phyloP scores from a whole-genome alignment of 164 flowering plant species.

The Vitis vinifera region ASM3070453v1 NC_081805.1:24310001-24310500 shows the following conservation, averaged over 20 bases:
- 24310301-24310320: slow-evolving; percentile 46
- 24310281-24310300: slow-evolving; percentile 43
- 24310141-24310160: slow-evolving; percentile 48
- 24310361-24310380: slow-evolving; percentile 12
- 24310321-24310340: slow-evolving; percentile 23
- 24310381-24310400: slow-evolving; percentile 37
- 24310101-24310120: slow-evolving; percentile 41
- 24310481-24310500: slow-evolving; percentile 53
- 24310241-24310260: slow-evolving; percentile 8
- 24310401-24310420: slow-evolving; percentile 52
- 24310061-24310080: slow-evolving; percentile 17
- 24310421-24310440: slow-evolving; percentile 67
- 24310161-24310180: slow-evolving; percentile 61
- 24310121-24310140: slow-evolving; percentile 50
- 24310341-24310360: slow-evolving; percentile 36
- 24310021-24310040: slow-evolving; percentile 42
- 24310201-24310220: too few species aligned
- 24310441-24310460: slow-evolving; percentile 64
- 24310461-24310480: slow-evolving; percentile 56
- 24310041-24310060: slow-evolving; percentile 28
- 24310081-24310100: slow-evolving; percentile 47
- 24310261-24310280: background rate
- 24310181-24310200: slow-evolving; percentile 7
- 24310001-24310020: slow-evolving; percentile 64
- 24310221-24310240: too few species aligned